phyloP scores from a whole-genome alignment of 495 filamentous ascomycete genomes.

The Daldinia concentrica region DNA sequence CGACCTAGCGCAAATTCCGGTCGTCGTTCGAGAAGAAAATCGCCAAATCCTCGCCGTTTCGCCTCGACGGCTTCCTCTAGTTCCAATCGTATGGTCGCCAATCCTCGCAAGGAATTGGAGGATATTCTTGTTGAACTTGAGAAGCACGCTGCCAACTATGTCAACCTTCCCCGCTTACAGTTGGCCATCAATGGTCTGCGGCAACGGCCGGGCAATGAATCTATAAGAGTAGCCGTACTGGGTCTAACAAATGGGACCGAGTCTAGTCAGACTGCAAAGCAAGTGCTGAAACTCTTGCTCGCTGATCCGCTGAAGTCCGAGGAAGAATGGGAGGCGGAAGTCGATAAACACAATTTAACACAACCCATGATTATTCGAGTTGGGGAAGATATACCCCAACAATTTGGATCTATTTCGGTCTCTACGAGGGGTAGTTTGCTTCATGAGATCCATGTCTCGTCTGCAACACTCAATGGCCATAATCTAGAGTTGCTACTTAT shows the following conservation, averaged over 20 bases:
- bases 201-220: conserved; percentile 64
- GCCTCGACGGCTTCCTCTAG: conserved; percentile 20
- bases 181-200: conserved; percentile 82
- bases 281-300: conserved; percentile 74
- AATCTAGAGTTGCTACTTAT: conserved; percentile 84
- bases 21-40: conserved; percentile 32
- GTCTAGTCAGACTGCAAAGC: conserved; percentile 55
- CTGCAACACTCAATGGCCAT: conserved; percentile 70
- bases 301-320: conserved; percentile 77
- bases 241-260: conserved; percentile 50
- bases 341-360: conserved; percentile 59
- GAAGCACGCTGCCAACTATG: conserved; percentile 67
- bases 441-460: conserved; percentile 66
- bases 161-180: conserved; percentile 79
- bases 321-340: conserved; percentile 73
- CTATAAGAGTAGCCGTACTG: conserved; percentile 76
- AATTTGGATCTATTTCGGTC: conserved; percentile 38
- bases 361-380: conserved; percentile 59
- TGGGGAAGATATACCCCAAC: conserved; percentile 34
- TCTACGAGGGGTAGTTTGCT: conserved; percentile 47
- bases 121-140: conserved; percentile 69
- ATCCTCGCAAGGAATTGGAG: conserved; percentile 64
- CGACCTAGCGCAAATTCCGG: conserved; percentile 16
- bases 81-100: neutral
- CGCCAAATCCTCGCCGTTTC: conserved; percentile 30